Conservation (phyloP, 2,329 filamentous ascomycete genomes). For the Fusarium sp. region DNA sequence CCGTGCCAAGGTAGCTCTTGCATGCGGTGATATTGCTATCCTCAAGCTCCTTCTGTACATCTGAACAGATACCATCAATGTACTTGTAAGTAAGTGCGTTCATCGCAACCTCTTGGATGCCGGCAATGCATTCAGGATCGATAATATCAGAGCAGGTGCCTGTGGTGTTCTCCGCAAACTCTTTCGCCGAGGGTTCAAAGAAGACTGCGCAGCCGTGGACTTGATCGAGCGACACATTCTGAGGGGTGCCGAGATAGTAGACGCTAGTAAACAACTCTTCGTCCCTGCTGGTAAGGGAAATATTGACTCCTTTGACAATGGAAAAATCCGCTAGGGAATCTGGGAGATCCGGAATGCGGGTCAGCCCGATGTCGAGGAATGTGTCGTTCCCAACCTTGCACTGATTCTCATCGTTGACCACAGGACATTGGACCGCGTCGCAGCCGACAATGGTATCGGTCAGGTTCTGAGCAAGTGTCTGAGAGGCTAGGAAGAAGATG, state of each 20-base stretch:
- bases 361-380: conserved; percentile 1
- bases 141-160: conserved; percentile 8
- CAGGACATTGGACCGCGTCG: conserved; percentile 5
- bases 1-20: not conserved
- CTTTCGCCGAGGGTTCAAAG: not conserved
- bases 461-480: not conserved
- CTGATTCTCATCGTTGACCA: not conserved
- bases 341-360: conserved; percentile 6
- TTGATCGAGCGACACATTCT: not conserved
- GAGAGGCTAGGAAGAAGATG: not conserved
- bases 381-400: not conserved
- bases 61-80: not conserved
- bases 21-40: not conserved
- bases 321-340: not conserved
- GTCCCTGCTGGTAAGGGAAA: not conserved
- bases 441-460: conserved; percentile 4
- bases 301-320: not conserved
- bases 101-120: not conserved
- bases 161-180: not conserved
- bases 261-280: not conserved
- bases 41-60: not conserved
- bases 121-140: not conserved
- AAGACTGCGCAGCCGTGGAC: not conserved
- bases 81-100: not conserved
- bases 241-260: conserved; percentile 4